Evolutionary conservation across 768 basidiomycete species (phyloP).

Genomic region (Lanmaoa pseudosensibilis): DNA sequence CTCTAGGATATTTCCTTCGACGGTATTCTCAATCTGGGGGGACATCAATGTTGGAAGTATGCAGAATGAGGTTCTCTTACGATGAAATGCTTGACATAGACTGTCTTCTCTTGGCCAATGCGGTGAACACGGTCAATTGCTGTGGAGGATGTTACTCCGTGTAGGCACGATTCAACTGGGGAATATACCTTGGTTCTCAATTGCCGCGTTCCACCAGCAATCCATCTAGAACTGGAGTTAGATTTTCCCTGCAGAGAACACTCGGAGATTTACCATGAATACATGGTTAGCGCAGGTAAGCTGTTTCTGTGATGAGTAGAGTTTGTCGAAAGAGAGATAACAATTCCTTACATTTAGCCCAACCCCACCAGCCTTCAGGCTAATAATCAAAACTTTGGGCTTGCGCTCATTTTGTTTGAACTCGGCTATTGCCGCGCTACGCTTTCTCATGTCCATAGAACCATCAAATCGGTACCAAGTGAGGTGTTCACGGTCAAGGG

Average conservation of each 20-base stretch:
- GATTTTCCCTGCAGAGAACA: background rate
- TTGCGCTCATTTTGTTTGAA: slow-evolving; percentile 71
- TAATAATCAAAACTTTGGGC: slow-evolving; percentile 76
- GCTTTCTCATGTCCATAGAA: slow-evolving; percentile 83
- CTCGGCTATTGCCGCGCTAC: slow-evolving; percentile 69
- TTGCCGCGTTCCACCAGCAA: slow-evolving; percentile 89
- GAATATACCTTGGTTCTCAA: slow-evolving; percentile 71
- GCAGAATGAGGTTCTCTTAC: slow-evolving; percentile 40
- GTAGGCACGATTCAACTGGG: background rate
- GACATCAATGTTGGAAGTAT: background rate
- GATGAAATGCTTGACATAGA: slow-evolving; percentile 84
- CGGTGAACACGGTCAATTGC: slow-evolving; percentile 86
- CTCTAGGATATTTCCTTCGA: slow-evolving; percentile 75
- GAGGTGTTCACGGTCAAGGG: slow-evolving; percentile 66
- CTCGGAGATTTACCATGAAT: slow-evolving; percentile 62
- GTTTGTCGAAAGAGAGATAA: background rate
- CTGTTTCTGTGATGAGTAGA: slow-evolving; percentile 33
- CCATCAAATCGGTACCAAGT: slow-evolving; percentile 86
- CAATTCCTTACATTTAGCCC: slow-evolving; percentile 69
- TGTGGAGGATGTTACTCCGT: slow-evolving; percentile 26
- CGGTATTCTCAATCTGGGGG: slow-evolving; percentile 63
- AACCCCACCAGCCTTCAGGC: slow-evolving; percentile 89
- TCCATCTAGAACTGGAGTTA: slow-evolving; percentile 62
- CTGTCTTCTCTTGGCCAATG: slow-evolving; percentile 79
- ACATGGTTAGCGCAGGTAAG: slow-evolving; percentile 82